Percentiles rank a stretch among this genome's conserved stretches.
Evolutionary conservation across 2,329 filamentous ascomycete genomes (phyloP).

Genomic region (Periconia sp.): DNA sequence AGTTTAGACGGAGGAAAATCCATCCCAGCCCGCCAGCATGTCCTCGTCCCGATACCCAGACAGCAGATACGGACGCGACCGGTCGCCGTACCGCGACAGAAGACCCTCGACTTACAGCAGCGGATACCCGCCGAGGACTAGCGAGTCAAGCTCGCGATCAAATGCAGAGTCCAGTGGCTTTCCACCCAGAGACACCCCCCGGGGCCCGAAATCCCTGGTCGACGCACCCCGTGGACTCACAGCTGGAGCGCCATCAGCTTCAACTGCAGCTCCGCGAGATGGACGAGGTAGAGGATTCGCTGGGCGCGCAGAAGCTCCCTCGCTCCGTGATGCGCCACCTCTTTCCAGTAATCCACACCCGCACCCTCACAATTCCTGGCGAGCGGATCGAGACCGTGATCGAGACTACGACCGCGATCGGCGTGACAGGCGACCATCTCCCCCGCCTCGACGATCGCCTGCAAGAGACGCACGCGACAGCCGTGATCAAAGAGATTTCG

Average conservation of each 20-base stretch:
- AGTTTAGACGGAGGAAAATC: conserved; percentile 8
- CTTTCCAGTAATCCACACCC: conserved; percentile 43
- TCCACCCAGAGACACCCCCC: conserved; percentile 67
- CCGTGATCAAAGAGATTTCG: conserved; percentile 67
- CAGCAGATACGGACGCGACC: conserved; percentile 49
- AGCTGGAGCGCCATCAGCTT: conserved; percentile 33
- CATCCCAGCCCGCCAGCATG: conserved; percentile 26
- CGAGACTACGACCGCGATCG: conserved; percentile 60
- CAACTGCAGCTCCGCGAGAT: conserved; percentile 58
- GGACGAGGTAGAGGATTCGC: conserved; percentile 66
- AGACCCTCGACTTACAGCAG: conserved; percentile 70
- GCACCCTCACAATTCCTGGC: conserved; percentile 59
- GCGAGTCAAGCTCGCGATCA: conserved; percentile 36
- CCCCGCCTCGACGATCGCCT: conserved; percentile 68
- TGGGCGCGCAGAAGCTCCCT: conserved; percentile 65
- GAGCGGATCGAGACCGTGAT: conserved; percentile 62
- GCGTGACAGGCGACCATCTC: conserved; percentile 66
- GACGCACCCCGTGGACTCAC: conserved; percentile 60
- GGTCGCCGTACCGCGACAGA: conserved; percentile 65
- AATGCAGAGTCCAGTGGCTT: conserved; percentile 36
- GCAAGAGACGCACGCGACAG: conserved; percentile 61
- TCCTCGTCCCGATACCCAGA: conserved; percentile 44
- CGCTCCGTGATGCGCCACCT: conserved; percentile 62
- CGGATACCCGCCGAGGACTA: conserved; percentile 58
- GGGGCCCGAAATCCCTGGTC: conserved; percentile 79